Evolutionary conservation across 345 rosid genomes (phyloP), one percentile per base, ranked within the genome.

Genomic region (Gynandropsis gynandra): DNA sequence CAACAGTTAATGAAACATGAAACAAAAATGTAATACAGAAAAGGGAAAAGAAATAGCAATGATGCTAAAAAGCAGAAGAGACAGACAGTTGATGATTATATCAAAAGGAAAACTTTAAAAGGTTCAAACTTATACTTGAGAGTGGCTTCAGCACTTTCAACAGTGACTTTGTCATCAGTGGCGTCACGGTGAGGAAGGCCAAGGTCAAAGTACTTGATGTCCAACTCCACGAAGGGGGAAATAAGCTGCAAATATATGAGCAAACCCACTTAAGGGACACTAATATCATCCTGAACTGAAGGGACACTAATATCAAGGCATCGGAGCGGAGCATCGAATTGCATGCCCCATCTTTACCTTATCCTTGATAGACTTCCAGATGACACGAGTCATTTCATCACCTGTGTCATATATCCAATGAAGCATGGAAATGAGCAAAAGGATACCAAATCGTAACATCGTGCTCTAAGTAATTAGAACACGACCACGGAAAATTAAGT

Each of bases 351-450:
- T 41, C 12, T 1, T 17, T 38, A 87, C 98, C 98, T 92, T 87
- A 34, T 85, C 93, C 86, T 92, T 92, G 21, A 92, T 92, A n/a
- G 76, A 79, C 67, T 82, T 66, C 98, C 98, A 92, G 63, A 92
- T 74, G 54, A 87, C 73, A 19, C 98, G 65, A 37, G 98, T 87
- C 98, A 92, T 87, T 80, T 92, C 98, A 76, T 92, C 98, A 52
- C 98, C 98, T 92, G 80, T 14, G 54, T 17, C 18, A 67, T 11
- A 35, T 33, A 27, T 50, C n/a, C 32, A 67, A 58, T 9, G 3
- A 62, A 55, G 16, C 27, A 41, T 11, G 35, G 19, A 4, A 7
- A 61, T 27, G 17, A 54, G 55, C 42, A 12, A 38, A 14, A 47
- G 0, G 14, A 44, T 14, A 20, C 21, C 44, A 54, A 41, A 19